These are phyloP conservation scores for Diplodia mutila DNA, from an alignment of 2,329 filamentous ascomycete species.

Conservation along the genomic window DNA sequence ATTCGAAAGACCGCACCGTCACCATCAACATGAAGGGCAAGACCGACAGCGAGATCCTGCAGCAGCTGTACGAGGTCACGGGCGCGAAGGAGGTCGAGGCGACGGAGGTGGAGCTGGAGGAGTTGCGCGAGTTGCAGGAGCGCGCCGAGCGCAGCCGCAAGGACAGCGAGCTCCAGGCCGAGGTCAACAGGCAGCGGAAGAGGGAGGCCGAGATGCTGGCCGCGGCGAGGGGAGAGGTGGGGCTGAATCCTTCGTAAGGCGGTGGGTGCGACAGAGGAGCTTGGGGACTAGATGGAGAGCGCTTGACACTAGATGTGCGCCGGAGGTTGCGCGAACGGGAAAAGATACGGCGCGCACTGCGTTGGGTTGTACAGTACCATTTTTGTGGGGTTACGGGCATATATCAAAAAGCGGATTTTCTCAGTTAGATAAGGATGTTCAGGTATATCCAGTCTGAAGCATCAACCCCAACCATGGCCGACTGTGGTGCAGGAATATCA, in stretches of 20 bases:
- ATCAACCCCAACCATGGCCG: no score
- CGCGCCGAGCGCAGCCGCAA: slow-evolving; percentile 54
- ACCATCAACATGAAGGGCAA: slow-evolving; percentile 64
- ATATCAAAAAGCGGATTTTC: not conserved
- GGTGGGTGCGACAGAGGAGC: no score
- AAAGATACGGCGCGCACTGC: not conserved
- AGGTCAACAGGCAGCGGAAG: slow-evolving; percentile 61
- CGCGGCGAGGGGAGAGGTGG: slow-evolving; percentile 27
- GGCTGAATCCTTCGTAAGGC: not conserved
- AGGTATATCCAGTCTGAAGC: not conserved
- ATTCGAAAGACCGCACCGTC: slow-evolving; percentile 40
- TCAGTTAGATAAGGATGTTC: not conserved
- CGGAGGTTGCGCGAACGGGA: not conserved
- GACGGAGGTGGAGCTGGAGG: slow-evolving; percentile 62
- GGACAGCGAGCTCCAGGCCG: slow-evolving; percentile 60
- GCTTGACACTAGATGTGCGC: not conserved
- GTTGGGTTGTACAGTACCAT: slow-evolving; percentile 8
- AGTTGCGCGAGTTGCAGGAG: slow-evolving; percentile 63
- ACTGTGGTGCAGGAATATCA: not conserved
- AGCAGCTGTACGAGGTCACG: slow-evolving; percentile 65
- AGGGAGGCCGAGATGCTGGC: slow-evolving; percentile 64
- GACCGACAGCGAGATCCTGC: slow-evolving; percentile 64
- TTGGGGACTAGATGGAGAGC: not conserved
- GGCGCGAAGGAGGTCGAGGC: slow-evolving; percentile 62
- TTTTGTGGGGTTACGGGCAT: not conserved